phyloP scores from a whole-genome alignment of 148 eudicot genomes.

The Camellia japonica region DNA sequence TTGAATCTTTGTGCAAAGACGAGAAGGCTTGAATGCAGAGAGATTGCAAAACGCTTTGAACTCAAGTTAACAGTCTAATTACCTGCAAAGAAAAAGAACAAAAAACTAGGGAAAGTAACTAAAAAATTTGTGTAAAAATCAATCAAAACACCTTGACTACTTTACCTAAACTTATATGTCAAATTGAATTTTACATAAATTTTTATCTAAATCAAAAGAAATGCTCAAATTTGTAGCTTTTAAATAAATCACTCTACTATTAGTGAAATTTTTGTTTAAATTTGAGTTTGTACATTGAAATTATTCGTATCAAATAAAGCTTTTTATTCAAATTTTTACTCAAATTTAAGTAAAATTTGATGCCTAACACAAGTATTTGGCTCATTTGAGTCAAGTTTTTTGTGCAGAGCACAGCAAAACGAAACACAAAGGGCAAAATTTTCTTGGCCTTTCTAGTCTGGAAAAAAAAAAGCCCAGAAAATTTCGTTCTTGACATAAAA shows the following conservation, averaged over 20 bases:
- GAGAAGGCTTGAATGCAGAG: conserved; percentile 16
- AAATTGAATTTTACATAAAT: too few species aligned
- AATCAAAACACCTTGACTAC: too few species aligned
- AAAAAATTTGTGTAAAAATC: too few species aligned
- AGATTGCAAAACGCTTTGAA: neutral
- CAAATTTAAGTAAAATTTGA: too few species aligned
- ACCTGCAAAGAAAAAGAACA: neutral
- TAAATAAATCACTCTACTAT: too few species aligned
- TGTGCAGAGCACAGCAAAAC: neutral
- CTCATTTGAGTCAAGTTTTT: neutral
- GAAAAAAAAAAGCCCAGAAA: neutral
- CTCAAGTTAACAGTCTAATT: neutral
- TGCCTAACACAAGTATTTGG: neutral
- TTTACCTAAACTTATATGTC: too few species aligned
- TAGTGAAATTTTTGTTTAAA: too few species aligned
- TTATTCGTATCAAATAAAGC: too few species aligned
- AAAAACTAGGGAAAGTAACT: neutral
- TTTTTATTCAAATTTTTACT: too few species aligned
- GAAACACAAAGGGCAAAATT: neutral
- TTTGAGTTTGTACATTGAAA: too few species aligned
- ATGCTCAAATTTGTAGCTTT: too few species aligned
- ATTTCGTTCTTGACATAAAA: neutral
- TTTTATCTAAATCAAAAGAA: too few species aligned
- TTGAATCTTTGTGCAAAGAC: conserved; percentile 7
- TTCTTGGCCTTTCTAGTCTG: neutral